Evolutionary conservation across 441 rosid species (phyloP), one percentile per base, ranked within the genome.

Genomic region (Geranium incanum): DNA sequence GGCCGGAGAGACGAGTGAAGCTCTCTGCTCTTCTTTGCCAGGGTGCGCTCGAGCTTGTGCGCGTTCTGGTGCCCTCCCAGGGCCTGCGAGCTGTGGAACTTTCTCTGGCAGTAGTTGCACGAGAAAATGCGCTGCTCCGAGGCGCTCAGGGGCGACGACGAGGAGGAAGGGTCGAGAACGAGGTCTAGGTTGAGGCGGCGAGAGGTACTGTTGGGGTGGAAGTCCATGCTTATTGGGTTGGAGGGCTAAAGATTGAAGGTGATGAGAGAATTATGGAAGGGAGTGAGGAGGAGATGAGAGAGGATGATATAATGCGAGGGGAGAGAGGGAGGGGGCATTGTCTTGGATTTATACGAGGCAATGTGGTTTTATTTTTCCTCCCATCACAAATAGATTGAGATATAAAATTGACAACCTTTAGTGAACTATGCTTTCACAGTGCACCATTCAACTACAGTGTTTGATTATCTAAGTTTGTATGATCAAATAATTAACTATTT

Each of bases 41-140:
- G 80, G 11, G 93, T 90, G 74, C 98, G 84, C 68, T 93, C 98
- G 3, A 93, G 90, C 80, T 88, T 93, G 76, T 93, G 98, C 38
- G 97, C 98, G 71, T 93, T 93, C 80, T 93, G 98, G 75, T 93
- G 98, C 1, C 98, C 97, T 6, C 98, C 98, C 48, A 91, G 93
- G 16, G 98, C 97, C 77, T 93, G 98, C 55, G 98, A 93, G 75
- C 98, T 93, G n/a, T 89, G 43, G 43, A 38, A 38, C 43, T 38
- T 38, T 38, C 43, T 38, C 43, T 38, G 43, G 43, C 43, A 38
- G 87, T 86, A 93, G 82, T 89, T 91, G 83, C 98, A 93, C 0
- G 96, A 85, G 80, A 91, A 93, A 38, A 86, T 70, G 67, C 97
- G 76, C 13, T 86, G 80, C 66, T 85, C 88, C 2, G 89, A 23